A percentile compares a stretch with the other conserved stretches of the same genome.
These are phyloP conservation scores for Drosera spatulata DNA, from an alignment of 179 eudicot genomes.

Conservation along the genomic window DNA sequence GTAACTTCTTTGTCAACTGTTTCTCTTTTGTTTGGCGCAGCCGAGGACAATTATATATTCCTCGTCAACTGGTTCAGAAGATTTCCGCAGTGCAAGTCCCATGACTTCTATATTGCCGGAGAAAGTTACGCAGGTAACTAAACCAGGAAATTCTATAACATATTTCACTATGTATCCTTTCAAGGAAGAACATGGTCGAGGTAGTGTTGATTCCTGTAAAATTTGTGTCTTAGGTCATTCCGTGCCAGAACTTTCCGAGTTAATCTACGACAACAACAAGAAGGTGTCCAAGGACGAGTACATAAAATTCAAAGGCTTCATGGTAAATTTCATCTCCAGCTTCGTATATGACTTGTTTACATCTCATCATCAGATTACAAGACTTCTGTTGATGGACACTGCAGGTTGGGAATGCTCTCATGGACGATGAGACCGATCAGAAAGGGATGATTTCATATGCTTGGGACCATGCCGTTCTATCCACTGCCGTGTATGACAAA, in stretches of 20 bases:
- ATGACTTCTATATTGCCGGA: constrained; percentile 78
- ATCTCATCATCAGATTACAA: too few species aligned
- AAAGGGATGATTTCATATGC: constrained; percentile 82
- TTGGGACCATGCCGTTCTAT: constrained; percentile 85
- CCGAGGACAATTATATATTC: constrained; percentile 59
- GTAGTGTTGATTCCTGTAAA: too few species aligned
- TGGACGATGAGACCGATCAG: constrained; percentile 81
- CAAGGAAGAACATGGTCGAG: too few species aligned
- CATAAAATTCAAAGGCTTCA: constrained; percentile 67
- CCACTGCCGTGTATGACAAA: constrained; percentile 38
- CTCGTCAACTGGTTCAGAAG: constrained; percentile 69
- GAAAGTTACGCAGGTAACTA: constrained; percentile 86
- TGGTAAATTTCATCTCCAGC: constrained; percentile 28
- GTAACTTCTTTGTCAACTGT: background rate
- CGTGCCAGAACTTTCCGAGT: constrained; percentile 75
- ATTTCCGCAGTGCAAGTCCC: constrained; percentile 69
- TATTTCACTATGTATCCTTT: too few species aligned
- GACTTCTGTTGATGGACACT: background rate
- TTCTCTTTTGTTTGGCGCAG: constrained; percentile 20
- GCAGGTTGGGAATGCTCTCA: constrained; percentile 73
- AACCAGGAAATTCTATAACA: background rate
- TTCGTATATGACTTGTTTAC: background rate
- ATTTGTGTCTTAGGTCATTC: constrained; percentile 49
- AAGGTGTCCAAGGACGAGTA: constrained; percentile 28
- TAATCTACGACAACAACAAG: constrained; percentile 50